Base-by-base conservation (phyloP, 2,329 filamentous ascomycete species). In the Drechslera avenae region DNA sequence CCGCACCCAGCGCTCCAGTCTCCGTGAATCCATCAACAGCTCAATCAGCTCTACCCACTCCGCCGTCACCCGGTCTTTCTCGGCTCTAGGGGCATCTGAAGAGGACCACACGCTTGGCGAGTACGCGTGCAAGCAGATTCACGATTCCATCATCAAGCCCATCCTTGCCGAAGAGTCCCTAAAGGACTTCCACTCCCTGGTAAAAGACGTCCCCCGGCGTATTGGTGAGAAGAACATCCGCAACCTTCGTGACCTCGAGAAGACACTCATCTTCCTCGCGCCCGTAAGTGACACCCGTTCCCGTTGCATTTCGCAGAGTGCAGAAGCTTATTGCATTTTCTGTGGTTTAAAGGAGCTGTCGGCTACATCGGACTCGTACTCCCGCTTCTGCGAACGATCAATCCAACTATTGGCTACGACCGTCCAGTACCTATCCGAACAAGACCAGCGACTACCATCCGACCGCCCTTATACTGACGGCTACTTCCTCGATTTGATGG, bases 401-500 rank as follows among this genome's bases (percentile, higher is more conserved):
- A 90, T 97, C 73, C 87, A 86, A 75, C 94, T 91, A 77, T 87
- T 96, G 72, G 89, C 95, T 80, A 87, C 90, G 59, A 94, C 91
- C 53, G 90, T 95, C 75, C 87, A 91, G 75, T 87, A 88, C 75
- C 82, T 97, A 60, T 87, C 85, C 80, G 91, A 95, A 72, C 86
- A 86, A 72, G 92, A 97, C 74, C 90, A 93, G 78, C 87, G 87
- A 62, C 86, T 90, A 73, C 88, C 90, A 53, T 81, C 85, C 75
- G 93, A 97, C 75, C 87, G 89, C 67, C 91, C 91, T 62, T 97
- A 97, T 81, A 94, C 88, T 82, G 91, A 89, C 83, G 90, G 90
- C 72, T 97, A 97, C 78, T 97, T 97, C 73, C 88, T 97, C 78
- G 93, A 97, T 79, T 86, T 97, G 55, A 87, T 95, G 73, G 90